Evolutionary conservation across 805 yeast genomes (phyloP).

Genomic region (Candida ulmi): DNA sequence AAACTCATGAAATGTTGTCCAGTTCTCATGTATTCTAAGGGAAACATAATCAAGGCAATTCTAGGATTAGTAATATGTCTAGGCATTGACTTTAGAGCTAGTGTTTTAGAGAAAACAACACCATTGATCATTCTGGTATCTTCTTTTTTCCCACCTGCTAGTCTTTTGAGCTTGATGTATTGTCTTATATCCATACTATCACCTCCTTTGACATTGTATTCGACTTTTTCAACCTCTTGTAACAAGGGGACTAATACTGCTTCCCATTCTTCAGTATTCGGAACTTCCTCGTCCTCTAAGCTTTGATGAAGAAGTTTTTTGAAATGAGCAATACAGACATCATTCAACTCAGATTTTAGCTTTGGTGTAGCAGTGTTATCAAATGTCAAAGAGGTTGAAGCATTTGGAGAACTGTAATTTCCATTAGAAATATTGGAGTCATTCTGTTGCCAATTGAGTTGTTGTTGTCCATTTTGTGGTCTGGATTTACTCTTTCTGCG

Average conservation of each 20-base stretch:
- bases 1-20: slow-evolving; percentile 78
- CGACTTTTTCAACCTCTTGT: slow-evolving; percentile 50
- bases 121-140: slow-evolving; percentile 71
- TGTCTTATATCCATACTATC: slow-evolving; percentile 83
- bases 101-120: slow-evolving; percentile 72
- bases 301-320: slow-evolving; percentile 52
- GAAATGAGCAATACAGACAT: slow-evolving; percentile 37
- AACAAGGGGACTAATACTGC: slow-evolving; percentile 44
- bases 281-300: slow-evolving; percentile 54
- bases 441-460: slow-evolving; percentile 12
- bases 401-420: slow-evolving; percentile 26
- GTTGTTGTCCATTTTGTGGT: slow-evolving; percentile 21
- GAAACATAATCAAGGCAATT: slow-evolving; percentile 80
- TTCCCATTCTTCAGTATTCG: slow-evolving; percentile 54
- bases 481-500: slow-evolving; percentile 47
- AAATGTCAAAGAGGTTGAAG: slow-evolving; percentile 16
- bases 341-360: slow-evolving; percentile 25
- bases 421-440: slow-evolving; percentile 5
- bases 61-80: slow-evolving; percentile 57
- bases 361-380: slow-evolving; percentile 7
- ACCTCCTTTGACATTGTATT: slow-evolving; percentile 53
- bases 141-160: slow-evolving; percentile 65
- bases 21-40: slow-evolving; percentile 74
- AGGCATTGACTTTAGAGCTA: slow-evolving; percentile 80
- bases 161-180: slow-evolving; percentile 79